Conservation (phyloP, 2,329 filamentous ascomycete species). For the Arachnomyces sp. region DNA sequence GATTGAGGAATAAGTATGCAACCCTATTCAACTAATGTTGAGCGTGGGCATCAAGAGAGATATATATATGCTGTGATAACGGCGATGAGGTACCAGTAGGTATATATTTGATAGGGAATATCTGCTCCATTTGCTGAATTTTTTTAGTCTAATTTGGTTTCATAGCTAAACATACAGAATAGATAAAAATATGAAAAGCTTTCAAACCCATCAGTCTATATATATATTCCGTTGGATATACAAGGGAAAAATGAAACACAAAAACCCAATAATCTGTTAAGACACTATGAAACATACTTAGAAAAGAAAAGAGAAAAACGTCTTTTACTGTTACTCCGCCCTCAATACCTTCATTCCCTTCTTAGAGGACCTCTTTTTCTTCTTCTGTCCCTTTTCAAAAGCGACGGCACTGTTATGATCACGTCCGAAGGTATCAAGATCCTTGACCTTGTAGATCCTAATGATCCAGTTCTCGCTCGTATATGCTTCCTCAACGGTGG, state of each 20-base stretch:
- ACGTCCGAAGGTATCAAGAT: constrained; percentile 89
- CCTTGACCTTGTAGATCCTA: constrained; percentile 99
- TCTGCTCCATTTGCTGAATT: no score
- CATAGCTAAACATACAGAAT: no score
- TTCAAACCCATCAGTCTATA: no score
- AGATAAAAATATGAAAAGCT: no score
- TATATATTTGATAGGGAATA: no score
- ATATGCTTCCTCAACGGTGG: constrained; percentile 90
- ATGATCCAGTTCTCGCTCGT: constrained; percentile 99
- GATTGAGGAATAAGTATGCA: no score
- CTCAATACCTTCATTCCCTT: constrained; percentile 39
- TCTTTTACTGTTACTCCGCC: constrained; percentile 28
- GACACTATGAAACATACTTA: constrained; percentile 9
- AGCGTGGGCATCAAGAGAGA: no score
- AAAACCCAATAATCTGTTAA: not conserved
- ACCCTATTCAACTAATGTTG: no score
- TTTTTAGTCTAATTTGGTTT: no score
- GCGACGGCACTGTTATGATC: constrained; percentile 63
- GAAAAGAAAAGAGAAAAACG: constrained; percentile 1
- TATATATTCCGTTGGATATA: no score
- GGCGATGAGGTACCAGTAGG: no score
- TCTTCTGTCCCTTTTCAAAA: constrained; percentile 47
- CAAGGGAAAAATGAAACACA: not conserved
- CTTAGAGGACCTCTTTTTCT: constrained; percentile 35
- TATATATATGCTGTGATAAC: no score